phyloP scores from a whole-genome alignment of 306 rosid genomes.

The Prunus mume region DNA sequence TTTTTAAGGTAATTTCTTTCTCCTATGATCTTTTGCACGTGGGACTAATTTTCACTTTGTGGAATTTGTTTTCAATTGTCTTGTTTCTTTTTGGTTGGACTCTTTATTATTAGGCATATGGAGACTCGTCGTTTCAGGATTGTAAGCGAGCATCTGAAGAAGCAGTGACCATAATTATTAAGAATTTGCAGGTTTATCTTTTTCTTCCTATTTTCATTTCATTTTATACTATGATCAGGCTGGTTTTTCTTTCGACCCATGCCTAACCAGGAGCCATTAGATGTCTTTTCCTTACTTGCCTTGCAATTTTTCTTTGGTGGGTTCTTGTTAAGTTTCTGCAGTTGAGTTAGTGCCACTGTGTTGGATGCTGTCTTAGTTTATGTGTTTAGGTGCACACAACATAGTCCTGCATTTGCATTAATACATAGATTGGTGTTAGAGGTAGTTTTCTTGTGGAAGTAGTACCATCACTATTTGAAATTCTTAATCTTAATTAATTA shows the following conservation, averaged over 20 bases:
- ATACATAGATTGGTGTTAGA: not conserved
- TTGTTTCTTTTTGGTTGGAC: not conserved
- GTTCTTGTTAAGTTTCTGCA: not conserved
- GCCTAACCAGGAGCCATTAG: conserved; percentile 1
- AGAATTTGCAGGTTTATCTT: conserved; percentile 65
- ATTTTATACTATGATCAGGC: conserved; percentile 8
- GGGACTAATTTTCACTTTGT: conserved; percentile 18
- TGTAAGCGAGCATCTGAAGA: conserved; percentile 94
- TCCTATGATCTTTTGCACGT: conserved; percentile 16
- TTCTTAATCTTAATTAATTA: not conserved
- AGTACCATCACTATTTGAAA: not conserved
- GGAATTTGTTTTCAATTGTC: not conserved
- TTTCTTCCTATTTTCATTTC: conserved; percentile 13
- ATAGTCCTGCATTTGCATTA: not conserved
- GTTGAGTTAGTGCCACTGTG: not conserved
- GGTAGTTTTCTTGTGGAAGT: not conserved
- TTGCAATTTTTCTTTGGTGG: not conserved
- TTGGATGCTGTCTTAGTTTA: not conserved
- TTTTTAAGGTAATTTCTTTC: conserved; percentile 63
- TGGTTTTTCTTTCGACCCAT: not conserved
- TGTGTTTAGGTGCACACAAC: not conserved
- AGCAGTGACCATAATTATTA: conserved; percentile 63
- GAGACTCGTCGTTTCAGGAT: conserved; percentile 84
- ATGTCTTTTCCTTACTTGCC: not conserved
- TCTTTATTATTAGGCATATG: conserved; percentile 60